These are phyloP conservation scores for Ulvella scutata DNA, from an alignment of 139 green algal genomes.

Conservation along the genomic window DNA sequence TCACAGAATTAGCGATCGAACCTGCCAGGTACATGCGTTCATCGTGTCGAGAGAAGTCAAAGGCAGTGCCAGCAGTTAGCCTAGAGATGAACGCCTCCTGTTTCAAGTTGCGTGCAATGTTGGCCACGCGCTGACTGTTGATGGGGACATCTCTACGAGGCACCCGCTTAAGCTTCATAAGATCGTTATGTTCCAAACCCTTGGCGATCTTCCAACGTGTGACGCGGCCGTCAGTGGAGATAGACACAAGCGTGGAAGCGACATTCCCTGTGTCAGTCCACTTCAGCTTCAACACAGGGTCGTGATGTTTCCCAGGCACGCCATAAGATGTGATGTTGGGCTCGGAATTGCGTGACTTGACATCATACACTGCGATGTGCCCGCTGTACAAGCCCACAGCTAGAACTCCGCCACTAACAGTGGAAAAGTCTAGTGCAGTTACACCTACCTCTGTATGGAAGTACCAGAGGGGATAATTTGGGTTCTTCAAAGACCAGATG, in stretches of 20 bases:
- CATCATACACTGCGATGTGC: constrained; percentile 49
- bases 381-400: constrained; percentile 53
- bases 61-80: constrained; percentile 53
- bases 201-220: constrained; percentile 62
- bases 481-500: constrained; percentile 72
- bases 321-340: constrained; percentile 37
- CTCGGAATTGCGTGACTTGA: constrained; percentile 23
- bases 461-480: constrained; percentile 51
- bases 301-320: constrained; percentile 44
- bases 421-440: constrained; percentile 52
- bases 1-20: constrained; percentile 7
- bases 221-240: constrained; percentile 70
- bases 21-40: constrained; percentile 47
- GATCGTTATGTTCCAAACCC: constrained; percentile 56
- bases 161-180: constrained; percentile 68
- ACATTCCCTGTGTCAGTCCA: background rate
- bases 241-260: constrained; percentile 42
- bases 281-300: constrained; percentile 55
- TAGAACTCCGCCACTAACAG: constrained; percentile 29
- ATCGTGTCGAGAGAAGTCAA: constrained; percentile 60
- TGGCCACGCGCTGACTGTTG: background rate
- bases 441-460: constrained; percentile 41
- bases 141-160: constrained; percentile 6
- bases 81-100: constrained; percentile 60
- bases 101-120: constrained; percentile 6